These are phyloP conservation scores for Ustilago vetiveriae DNA, from an alignment of 1,284 basidiomycete species.

Conservation along the genomic window DNA sequence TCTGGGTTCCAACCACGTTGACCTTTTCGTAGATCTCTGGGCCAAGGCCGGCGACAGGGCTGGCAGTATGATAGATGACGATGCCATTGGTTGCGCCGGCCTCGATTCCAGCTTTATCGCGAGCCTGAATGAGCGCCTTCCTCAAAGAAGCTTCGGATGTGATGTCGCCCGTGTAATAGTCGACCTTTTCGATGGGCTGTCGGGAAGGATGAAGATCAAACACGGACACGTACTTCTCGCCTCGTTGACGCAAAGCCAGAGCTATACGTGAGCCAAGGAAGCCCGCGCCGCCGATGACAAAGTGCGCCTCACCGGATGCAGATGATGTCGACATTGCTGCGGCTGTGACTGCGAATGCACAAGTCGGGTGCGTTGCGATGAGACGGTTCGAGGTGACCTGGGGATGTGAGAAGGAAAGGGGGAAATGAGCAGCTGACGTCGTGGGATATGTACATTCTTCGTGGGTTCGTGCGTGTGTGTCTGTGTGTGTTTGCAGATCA, in stretches of 20 bases:
- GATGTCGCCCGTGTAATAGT: constrained; percentile 63
- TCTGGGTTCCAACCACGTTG: constrained; percentile 90
- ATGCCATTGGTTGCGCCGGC: constrained; percentile 32
- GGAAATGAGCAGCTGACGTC: neutral
- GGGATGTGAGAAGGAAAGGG: neutral
- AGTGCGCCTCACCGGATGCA: constrained; percentile 61
- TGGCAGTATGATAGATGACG: constrained; percentile 89
- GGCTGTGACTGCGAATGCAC: no score
- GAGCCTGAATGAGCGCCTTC: constrained; percentile 39
- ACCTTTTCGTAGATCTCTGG: constrained; percentile 85
- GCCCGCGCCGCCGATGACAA: constrained; percentile 65
- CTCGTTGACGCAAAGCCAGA: constrained; percentile 59
- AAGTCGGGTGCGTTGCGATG: no score
- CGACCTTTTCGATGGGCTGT: constrained; percentile 52
- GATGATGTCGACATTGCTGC: constrained; percentile 57
- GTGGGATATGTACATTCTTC: no score
- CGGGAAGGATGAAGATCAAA: constrained; percentile 56
- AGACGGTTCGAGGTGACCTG: neutral
- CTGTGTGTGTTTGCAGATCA: neutral
- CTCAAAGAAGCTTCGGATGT: constrained; percentile 49
- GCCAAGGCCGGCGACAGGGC: constrained; percentile 78
- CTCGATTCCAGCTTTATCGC: constrained; percentile 45
- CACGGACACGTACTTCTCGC: constrained; percentile 60
- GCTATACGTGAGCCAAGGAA: constrained; percentile 65
- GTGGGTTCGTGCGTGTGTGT: neutral